Conservation (phyloP, 2,329 filamentous ascomycete species). For the Emericellopsis atlantica region DNA sequence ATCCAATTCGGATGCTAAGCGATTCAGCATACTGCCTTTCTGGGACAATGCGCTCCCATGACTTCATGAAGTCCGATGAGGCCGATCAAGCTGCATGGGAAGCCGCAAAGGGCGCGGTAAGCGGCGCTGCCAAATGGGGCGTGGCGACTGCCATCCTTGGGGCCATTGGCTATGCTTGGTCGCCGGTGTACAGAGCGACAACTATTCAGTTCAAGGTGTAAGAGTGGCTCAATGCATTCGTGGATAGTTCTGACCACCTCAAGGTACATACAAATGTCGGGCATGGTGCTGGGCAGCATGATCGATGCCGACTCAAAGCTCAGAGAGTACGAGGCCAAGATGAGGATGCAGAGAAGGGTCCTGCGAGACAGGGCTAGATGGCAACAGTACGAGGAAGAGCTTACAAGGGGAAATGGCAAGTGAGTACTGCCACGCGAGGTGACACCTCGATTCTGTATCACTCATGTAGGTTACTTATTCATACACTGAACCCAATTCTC, state of each 20-base stretch:
- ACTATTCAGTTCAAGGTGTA: conserved; percentile 72
- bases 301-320: conserved; percentile 62
- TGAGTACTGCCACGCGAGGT: too few relatives aligned
- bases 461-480: too few relatives aligned
- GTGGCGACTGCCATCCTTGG: conserved; percentile 49
- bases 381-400: conserved; percentile 52
- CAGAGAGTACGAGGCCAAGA: conserved; percentile 50
- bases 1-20: too few relatives aligned
- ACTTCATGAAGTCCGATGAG: conserved; percentile 51
- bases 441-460: too few relatives aligned
- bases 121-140: conserved; percentile 63
- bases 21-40: too few relatives aligned
- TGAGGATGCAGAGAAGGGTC: conserved; percentile 53
- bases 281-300: conserved; percentile 69
- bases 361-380: conserved; percentile 55
- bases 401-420: conserved; percentile 1
- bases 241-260: background rate
- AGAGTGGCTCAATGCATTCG: conserved; percentile 13
- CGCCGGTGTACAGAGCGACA: conserved; percentile 58
- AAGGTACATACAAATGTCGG: conserved; percentile 76
- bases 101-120: conserved; percentile 51
- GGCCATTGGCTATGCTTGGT: conserved; percentile 48
- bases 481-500: too few relatives aligned
- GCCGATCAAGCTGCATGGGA: conserved; percentile 60
- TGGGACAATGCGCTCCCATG: conserved; percentile 33